Base-by-base conservation (phyloP, 441 rosid genomes). In the Erysimum cheiri region DNA sequence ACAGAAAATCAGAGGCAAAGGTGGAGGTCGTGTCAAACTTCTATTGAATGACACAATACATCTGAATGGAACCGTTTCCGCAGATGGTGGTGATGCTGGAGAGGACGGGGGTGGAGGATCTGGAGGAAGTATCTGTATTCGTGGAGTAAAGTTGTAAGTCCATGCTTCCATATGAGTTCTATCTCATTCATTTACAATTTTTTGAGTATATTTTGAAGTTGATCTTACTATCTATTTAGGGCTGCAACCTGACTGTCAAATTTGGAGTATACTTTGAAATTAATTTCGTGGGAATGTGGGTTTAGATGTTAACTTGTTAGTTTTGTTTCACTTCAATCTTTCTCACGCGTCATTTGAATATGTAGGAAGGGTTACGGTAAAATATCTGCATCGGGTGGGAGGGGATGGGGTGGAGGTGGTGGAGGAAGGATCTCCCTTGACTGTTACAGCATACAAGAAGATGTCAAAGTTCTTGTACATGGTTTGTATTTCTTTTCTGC, bases 401-500 rank as follows among this genome's bases (percentile, higher is more conserved):
- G 72, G 41, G 99, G 99, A 70, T 84, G 87, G 88, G 99, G 95
- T 55, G 99, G 99, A 66, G 99, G 99, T 72, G 95, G 99, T 7
- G 99, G 99, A 58, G 98, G 99, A 77, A 90, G 99, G 84, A 80
- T 92, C 67, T 89, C 97, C 66, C 87, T 95, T 75, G 88, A 92
- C 69, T 90, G 97, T 80, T 95, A 92, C 87, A 90, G 99, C 92
- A 87, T 89, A 77, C 98, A 92, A 77, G 99, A 95, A 87, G 90
- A 88, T 71, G 73, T 92, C 54, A 86, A 80, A 76, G 89, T 95
- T 71, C 80, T 91, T 60, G 95, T 88, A 64, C 96, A 89, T 86
- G 98, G 98, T 94, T 79, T 67, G 96, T 84, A 55, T 71, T 57
- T 72, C 49, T 58, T 64, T 58, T 64, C 77, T 76, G 70, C 40